Evolutionary conservation across 2,329 filamentous ascomycete species (phyloP).

Genomic region (Calonectria pseudoturangicola): DNA sequence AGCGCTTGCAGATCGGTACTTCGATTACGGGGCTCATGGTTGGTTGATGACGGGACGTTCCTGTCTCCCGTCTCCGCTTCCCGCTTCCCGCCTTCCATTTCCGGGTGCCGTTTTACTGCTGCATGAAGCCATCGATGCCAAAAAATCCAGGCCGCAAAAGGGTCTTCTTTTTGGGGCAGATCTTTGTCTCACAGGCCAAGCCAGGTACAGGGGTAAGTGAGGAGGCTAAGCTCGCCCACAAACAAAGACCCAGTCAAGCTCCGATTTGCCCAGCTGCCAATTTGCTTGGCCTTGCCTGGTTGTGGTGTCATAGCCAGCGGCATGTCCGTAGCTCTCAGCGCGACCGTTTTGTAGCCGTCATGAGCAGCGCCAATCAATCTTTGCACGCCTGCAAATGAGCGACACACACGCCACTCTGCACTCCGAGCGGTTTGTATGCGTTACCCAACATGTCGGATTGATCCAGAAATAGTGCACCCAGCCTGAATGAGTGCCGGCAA

Average conservation of each 20-base stretch:
- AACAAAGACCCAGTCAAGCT: constrained; percentile 26
- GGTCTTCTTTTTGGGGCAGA: constrained; percentile 26
- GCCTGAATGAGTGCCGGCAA: constrained; percentile 19
- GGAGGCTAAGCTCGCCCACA: background rate
- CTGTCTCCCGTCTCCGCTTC: constrained; percentile 27
- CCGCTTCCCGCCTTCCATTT: constrained; percentile 24
- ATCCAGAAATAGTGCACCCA: constrained; percentile 31
- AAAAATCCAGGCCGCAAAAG: constrained; percentile 33
- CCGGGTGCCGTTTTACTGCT: constrained; percentile 18
- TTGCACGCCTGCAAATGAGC: background rate
- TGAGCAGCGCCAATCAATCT: background rate
- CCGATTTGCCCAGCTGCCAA: constrained; percentile 33
- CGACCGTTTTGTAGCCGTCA: constrained; percentile 15
- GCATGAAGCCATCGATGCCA: constrained; percentile 29
- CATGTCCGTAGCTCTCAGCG: background rate
- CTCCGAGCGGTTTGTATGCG: constrained; percentile 15
- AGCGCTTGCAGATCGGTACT: constrained; percentile 33
- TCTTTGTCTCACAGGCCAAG: constrained; percentile 29
- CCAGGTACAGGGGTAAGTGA: constrained; percentile 24
- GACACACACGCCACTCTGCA: constrained; percentile 19
- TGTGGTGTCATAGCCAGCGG: background rate
- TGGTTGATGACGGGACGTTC: constrained; percentile 29
- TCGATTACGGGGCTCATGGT: constrained; percentile 20
- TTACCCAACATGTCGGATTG: constrained; percentile 24
- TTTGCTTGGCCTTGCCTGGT: constrained; percentile 28